Conservation (phyloP, 1,284 basidiomycete genomes). For the Leccinum fuscescens region DNA sequence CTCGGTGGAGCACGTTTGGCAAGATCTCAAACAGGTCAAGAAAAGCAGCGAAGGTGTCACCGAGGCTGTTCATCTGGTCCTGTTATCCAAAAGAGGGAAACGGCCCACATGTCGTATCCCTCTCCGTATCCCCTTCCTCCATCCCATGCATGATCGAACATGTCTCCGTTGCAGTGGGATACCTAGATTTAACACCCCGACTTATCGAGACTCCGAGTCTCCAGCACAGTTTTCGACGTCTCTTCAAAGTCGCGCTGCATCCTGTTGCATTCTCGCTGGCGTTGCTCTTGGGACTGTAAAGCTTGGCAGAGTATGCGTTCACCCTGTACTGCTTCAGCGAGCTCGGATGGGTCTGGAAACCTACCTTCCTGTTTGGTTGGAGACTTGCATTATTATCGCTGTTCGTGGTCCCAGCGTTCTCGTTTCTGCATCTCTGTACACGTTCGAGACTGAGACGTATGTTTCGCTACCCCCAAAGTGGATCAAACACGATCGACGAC, state of each 20-base stretch:
- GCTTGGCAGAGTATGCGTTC: constrained; percentile 11
- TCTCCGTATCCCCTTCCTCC: background rate
- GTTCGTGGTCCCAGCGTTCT: constrained; percentile 13
- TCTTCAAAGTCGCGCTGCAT: background rate
- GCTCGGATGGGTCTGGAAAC: constrained; percentile 14
- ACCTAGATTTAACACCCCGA: background rate
- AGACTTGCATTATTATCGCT: constrained; percentile 15
- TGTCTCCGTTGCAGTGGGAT: too few relatives aligned
- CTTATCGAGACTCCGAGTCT: background rate
- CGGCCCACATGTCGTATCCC: background rate
- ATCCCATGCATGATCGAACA: background rate
- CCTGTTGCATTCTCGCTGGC: constrained; percentile 2
- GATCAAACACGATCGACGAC: background rate
- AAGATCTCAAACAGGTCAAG: background rate
- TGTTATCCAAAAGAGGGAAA: background rate
- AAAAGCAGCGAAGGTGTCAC: background rate
- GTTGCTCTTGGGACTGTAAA: constrained; percentile 12
- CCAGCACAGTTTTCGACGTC: background rate
- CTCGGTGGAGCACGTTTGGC: background rate
- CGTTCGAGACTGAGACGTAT: constrained; percentile 6
- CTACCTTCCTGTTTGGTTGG: constrained; percentile 22
- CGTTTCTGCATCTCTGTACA: constrained; percentile 6
- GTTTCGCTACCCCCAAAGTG: constrained; percentile 10
- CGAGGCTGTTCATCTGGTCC: background rate
- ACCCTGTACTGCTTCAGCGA: constrained; percentile 5